Conservation (phyloP, 192 early-diverging fungal genomes). For the Backusella liffmaniae region DNA sequence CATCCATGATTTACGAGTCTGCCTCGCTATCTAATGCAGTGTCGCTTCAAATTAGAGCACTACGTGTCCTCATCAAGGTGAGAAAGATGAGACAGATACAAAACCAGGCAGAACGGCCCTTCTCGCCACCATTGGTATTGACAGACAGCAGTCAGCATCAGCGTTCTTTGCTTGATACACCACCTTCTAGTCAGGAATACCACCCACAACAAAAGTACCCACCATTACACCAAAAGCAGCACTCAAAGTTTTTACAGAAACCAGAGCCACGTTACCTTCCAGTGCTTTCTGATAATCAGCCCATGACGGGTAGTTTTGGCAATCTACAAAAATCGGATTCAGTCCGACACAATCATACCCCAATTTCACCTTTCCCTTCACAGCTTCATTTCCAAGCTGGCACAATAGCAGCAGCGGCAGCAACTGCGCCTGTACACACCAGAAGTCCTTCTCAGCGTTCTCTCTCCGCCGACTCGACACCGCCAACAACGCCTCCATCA, state of each 20-base stretch:
- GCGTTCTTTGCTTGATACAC: neutral
- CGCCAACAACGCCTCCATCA: neutral
- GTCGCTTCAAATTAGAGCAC: slow-evolving; percentile 57
- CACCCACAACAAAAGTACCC: slow-evolving; percentile 29
- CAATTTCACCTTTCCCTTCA: neutral
- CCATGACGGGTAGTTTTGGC: neutral
- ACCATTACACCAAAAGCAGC: slow-evolving; percentile 41
- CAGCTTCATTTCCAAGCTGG: neutral
- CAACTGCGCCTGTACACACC: neutral
- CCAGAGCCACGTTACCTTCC: neutral
- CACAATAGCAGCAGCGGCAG: neutral
- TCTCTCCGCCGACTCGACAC: neutral
- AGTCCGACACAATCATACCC: neutral
- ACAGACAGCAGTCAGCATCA: neutral
- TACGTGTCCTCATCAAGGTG: slow-evolving; percentile 54
- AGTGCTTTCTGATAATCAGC: neutral
- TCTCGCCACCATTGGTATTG: neutral
- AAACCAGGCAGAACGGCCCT: neutral
- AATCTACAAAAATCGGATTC: neutral
- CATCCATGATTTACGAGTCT: slow-evolving; percentile 67
- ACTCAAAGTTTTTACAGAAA: neutral
- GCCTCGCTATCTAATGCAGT: slow-evolving; percentile 60
- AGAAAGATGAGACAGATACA: slow-evolving; percentile 44
- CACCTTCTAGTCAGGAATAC: neutral
- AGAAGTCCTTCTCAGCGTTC: neutral